Conservation (phyloP, 2,329 filamentous ascomycete genomes). For the Exophiala alcalophila region DNA sequence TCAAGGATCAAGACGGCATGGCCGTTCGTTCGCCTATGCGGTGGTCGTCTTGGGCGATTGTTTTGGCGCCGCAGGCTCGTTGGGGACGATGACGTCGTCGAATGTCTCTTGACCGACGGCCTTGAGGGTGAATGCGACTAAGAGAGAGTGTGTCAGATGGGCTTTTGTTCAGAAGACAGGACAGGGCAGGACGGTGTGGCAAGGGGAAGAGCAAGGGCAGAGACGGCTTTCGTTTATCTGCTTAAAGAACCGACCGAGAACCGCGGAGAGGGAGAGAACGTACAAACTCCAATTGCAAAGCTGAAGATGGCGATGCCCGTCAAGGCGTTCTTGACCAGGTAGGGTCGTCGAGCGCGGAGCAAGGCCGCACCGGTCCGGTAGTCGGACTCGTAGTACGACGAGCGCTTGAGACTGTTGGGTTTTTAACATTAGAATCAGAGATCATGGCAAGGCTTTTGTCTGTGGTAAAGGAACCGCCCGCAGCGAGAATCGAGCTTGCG, state of each 20-base stretch:
- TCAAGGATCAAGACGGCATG: too few relatives aligned
- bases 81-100: constrained; percentile 88
- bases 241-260: too few relatives aligned
- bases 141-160: background rate
- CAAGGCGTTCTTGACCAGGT: constrained; percentile 82
- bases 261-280: too few relatives aligned
- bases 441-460: background rate
- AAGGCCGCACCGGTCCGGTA: constrained; percentile 84
- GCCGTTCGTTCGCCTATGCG: constrained; percentile 17
- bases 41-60: constrained; percentile 26
- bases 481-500: constrained; percentile 1
- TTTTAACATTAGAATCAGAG: constrained; percentile 5
- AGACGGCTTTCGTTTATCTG: too few relatives aligned
- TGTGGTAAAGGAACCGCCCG: background rate
- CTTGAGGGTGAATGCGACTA: constrained; percentile 70
- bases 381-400: constrained; percentile 88
- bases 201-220: background rate
- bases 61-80: constrained; percentile 50
- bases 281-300: constrained; percentile 85
- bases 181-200: background rate
- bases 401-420: constrained; percentile 48
- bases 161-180: background rate
- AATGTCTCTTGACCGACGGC: constrained; percentile 96
- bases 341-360: constrained; percentile 86
- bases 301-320: constrained; percentile 72